Evolutionary conservation across 2,329 filamentous ascomycete genomes (phyloP).

Genomic region (Thermomyces lanuginosus): DNA sequence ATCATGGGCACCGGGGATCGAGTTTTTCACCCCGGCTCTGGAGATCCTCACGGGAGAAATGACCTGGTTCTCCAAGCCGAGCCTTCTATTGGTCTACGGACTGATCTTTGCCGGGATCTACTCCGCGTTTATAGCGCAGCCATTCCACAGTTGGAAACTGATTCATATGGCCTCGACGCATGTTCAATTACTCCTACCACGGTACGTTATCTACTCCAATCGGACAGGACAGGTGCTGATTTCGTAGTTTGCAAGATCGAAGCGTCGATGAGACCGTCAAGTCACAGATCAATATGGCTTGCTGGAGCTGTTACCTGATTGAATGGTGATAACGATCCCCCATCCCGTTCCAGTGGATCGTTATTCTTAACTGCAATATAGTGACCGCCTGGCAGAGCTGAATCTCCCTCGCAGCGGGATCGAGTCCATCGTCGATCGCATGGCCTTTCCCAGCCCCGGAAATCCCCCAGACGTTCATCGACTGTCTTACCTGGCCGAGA

Average conservation of each 20-base stretch:
- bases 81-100: constrained; percentile 10
- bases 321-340: not conserved
- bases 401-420: constrained; percentile 19
- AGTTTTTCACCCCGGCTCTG: constrained; percentile 17
- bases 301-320: no score
- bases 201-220: constrained; percentile 18
- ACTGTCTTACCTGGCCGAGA: constrained; percentile 17
- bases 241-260: no score
- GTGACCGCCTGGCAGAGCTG: constrained; percentile 18
- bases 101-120: constrained; percentile 19
- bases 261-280: no score
- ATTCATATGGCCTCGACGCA: constrained; percentile 18
- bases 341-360: not conserved
- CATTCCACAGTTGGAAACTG: constrained; percentile 20
- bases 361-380: not conserved
- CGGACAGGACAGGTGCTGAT: constrained; percentile 5
- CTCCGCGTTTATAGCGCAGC: constrained; percentile 19
- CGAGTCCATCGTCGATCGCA: constrained; percentile 17
- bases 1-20: constrained; percentile 14
- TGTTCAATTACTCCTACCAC: no score
- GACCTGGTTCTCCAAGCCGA: constrained; percentile 16
- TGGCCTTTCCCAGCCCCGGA: constrained; percentile 13
- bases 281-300: no score
- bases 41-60: constrained; percentile 14
- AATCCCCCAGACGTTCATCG: constrained; percentile 10